phyloP scores from a whole-genome alignment of 495 filamentous ascomycete species.

The Lasiosphaeris hirsuta region DNA sequence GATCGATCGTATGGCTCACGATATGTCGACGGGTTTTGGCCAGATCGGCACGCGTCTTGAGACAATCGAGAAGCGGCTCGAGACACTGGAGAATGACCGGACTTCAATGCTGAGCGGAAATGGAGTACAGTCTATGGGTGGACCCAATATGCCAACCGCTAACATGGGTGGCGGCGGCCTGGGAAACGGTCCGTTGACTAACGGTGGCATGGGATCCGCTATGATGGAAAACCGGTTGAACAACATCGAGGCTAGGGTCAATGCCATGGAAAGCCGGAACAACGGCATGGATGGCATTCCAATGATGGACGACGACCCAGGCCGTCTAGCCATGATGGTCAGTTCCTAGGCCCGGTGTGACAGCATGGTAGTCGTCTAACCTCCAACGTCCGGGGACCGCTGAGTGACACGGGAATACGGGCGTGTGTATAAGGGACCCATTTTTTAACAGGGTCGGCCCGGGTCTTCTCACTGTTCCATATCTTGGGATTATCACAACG shows the following conservation, averaged over 20 bases:
- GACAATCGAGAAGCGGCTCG: conserved; percentile 42
- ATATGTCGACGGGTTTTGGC: conserved; percentile 36
- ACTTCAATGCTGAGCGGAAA: conserved; percentile 24
- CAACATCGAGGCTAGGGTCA: conserved; percentile 40
- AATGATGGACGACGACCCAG: conserved; percentile 46
- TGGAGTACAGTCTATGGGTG: conserved; percentile 26
- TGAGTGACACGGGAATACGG: neutral
- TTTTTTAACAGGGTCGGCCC: neutral
- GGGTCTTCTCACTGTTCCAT: conserved; percentile 8
- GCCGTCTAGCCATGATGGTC: conserved; percentile 31
- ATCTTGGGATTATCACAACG: conserved; percentile 2
- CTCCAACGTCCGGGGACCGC: neutral
- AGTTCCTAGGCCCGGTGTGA: conserved; percentile 16
- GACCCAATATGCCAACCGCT: conserved; percentile 31
- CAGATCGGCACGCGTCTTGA: conserved; percentile 33
- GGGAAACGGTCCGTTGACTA: conserved; percentile 22
- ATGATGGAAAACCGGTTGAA: conserved; percentile 37
- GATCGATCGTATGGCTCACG: conserved; percentile 46
- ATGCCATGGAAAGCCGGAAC: conserved; percentile 37
- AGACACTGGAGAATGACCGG: conserved; percentile 30
- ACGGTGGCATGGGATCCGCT: conserved; percentile 29
- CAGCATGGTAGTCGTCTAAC: neutral
- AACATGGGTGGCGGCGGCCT: conserved; percentile 32
- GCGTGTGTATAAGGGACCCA: conserved; percentile 4
- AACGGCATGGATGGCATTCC: conserved; percentile 40